Conservation (phyloP, 2,329 filamentous ascomycete genomes). For the Cladosporium sp. region DNA sequence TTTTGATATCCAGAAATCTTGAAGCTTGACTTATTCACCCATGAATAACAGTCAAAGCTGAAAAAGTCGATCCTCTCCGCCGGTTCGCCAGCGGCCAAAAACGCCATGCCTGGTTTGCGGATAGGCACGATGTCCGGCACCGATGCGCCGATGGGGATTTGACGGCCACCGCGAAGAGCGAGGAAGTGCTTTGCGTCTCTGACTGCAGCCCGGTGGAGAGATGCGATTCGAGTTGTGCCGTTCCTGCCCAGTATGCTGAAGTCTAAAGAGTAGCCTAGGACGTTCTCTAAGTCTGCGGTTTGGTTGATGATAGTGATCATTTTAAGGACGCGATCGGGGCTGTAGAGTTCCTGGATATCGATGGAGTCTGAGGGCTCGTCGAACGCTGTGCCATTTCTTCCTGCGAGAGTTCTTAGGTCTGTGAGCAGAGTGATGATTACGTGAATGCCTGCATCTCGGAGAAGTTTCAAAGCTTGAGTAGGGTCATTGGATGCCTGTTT, state of each 20-base stretch:
- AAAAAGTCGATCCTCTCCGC: conserved; percentile 17
- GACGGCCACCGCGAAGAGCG: conserved; percentile 11
- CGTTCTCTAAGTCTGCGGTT: conserved; percentile 17
- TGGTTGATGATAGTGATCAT: conserved; percentile 17
- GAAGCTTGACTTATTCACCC: conserved; percentile 17
- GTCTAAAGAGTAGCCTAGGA: conserved; percentile 19
- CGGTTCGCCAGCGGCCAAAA: conserved; percentile 18
- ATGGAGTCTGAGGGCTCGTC: conserved; percentile 1
- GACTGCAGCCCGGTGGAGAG: conserved; percentile 19
- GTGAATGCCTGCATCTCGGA: conserved; percentile 20
- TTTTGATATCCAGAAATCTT: conserved; percentile 20
- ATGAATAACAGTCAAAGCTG: conserved; percentile 15
- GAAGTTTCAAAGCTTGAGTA: conserved; percentile 15
- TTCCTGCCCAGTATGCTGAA: not conserved
- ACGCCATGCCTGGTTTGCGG: conserved; percentile 8
- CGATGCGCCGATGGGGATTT: conserved; percentile 16
- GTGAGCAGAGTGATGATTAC: conserved; percentile 17
- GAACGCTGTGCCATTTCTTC: not conserved
- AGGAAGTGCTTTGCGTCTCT: conserved; percentile 19
- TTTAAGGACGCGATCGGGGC: conserved; percentile 4
- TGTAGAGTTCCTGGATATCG: conserved; percentile 13
- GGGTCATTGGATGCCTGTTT: conserved; percentile 16
- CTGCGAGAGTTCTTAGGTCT: no score
- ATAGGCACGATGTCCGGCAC: conserved; percentile 1
- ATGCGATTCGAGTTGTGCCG: conserved; percentile 14